A percentile compares a stretch with the other conserved stretches of the same genome.
Evolutionary conservation across 352 stramenopile genomes (phyloP).

Genomic region (Phytophthora capsici): DNA sequence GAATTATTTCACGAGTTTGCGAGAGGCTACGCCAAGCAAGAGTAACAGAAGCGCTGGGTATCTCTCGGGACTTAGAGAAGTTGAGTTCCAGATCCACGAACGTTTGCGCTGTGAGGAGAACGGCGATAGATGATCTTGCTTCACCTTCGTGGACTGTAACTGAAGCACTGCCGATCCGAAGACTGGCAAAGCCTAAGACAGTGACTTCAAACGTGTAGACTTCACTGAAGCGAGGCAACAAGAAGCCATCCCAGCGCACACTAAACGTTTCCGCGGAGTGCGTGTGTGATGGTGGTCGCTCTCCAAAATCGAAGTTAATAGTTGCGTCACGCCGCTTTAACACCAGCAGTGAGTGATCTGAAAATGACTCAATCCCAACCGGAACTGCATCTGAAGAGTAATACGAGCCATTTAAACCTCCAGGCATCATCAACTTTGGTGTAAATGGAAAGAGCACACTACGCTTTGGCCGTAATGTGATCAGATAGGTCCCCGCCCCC

Average conservation of each 20-base stretch:
- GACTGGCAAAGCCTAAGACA: slow-evolving; percentile 39
- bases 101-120: slow-evolving; percentile 39
- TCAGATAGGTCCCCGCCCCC: slow-evolving; percentile 49
- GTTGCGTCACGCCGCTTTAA: slow-evolving; percentile 42
- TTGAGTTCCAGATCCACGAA: slow-evolving; percentile 57
- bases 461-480: slow-evolving; percentile 35
- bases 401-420: slow-evolving; percentile 66
- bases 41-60: slow-evolving; percentile 43
- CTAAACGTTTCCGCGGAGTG: slow-evolving; percentile 63
- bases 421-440: slow-evolving; percentile 54
- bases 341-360: slow-evolving; percentile 16
- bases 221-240: slow-evolving; percentile 58
- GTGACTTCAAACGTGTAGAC: slow-evolving; percentile 60
- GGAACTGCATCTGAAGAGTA: slow-evolving; percentile 40
- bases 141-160: slow-evolving; percentile 11
- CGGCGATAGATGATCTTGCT: slow-evolving; percentile 13
- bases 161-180: slow-evolving; percentile 32
- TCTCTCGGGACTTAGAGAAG: slow-evolving; percentile 49
- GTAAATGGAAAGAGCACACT: slow-evolving; percentile 43
- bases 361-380: slow-evolving; percentile 26
- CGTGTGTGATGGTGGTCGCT: slow-evolving; percentile 35
- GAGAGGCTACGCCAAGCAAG: slow-evolving; percentile 69
- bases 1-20: slow-evolving; percentile 49
- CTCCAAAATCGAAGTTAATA: slow-evolving; percentile 60
- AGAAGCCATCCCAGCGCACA: slow-evolving; percentile 58